Conservation (phyloP, 345 rosid genomes). For the Euphorbia lathyris region DNA sequence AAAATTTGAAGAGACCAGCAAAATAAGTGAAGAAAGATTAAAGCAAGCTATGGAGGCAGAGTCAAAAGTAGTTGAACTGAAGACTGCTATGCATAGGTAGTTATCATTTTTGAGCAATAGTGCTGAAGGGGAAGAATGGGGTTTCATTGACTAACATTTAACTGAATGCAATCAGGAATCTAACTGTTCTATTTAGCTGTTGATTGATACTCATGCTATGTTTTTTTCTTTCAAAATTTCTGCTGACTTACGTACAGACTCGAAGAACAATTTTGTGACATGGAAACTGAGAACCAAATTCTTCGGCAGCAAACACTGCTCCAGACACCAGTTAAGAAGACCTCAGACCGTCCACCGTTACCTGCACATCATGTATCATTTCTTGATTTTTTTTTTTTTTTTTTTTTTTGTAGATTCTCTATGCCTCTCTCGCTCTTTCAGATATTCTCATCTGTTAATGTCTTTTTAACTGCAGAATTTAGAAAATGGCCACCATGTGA, state of each 20-base stretch:
- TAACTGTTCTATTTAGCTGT: neutral
- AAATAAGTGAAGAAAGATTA: slow-evolving; percentile 81
- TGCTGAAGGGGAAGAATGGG: neutral
- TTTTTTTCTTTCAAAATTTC: neutral
- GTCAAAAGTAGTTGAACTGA: slow-evolving; percentile 72
- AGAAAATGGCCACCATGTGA: slow-evolving; percentile 80
- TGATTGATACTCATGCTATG: slow-evolving; percentile 6
- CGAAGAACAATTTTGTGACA: slow-evolving; percentile 73
- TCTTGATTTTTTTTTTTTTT: slow-evolving; percentile 20
- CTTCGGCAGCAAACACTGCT: slow-evolving; percentile 70
- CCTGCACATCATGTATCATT: slow-evolving; percentile 42
- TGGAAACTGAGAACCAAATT: slow-evolving; percentile 82
- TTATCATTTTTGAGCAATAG: neutral
- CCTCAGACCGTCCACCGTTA: slow-evolving; percentile 54
- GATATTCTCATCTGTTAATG: neutral
- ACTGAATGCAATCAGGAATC: neutral
- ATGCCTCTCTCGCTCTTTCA: slow-evolving; percentile 1
- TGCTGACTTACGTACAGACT: slow-evolving; percentile 56
- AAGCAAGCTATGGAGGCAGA: slow-evolving; percentile 95
- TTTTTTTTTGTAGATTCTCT: neutral
- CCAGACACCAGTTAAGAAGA: slow-evolving; percentile 47
- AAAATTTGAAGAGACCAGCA: slow-evolving; percentile 72
- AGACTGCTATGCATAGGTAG: slow-evolving; percentile 88
- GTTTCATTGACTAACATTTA: slow-evolving; percentile 2
- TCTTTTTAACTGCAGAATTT: slow-evolving; percentile 46